Conservation (phyloP, 306 rosid species). For the Pterocarpus santalinus region DNA sequence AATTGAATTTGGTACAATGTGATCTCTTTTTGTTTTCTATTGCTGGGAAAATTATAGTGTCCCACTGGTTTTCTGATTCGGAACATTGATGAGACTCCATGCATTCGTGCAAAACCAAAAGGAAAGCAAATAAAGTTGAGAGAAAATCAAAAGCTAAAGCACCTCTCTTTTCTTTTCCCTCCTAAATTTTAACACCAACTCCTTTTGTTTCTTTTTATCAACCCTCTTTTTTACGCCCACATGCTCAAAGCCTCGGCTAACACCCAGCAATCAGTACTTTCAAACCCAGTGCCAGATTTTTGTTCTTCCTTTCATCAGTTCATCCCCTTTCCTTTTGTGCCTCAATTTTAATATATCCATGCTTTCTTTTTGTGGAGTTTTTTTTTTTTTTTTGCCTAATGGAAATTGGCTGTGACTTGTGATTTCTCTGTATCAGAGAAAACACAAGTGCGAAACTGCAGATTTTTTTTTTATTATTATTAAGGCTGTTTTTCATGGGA, state of each 20-base stretch:
- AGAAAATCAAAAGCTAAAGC: constrained; percentile 53
- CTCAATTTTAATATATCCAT: constrained; percentile 16
- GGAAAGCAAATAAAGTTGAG: constrained; percentile 51
- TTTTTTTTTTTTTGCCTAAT: background rate
- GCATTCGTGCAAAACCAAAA: constrained; percentile 59
- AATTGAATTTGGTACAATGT: constrained; percentile 18
- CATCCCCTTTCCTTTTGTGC: constrained; percentile 1
- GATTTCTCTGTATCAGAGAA: background rate
- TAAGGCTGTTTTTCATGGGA: background rate
- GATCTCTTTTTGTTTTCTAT: constrained; percentile 63
- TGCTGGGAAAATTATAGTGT: constrained; percentile 40
- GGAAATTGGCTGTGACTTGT: background rate
- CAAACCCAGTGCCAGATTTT: constrained; percentile 38
- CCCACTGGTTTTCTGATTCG: constrained; percentile 46
- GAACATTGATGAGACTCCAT: constrained; percentile 44
- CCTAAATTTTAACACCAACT: constrained; percentile 53
- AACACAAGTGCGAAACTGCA: background rate
- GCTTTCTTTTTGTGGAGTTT: background rate
- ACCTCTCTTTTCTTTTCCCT: constrained; percentile 34
- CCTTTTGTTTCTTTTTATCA: constrained; percentile 52
- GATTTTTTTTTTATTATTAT: background rate
- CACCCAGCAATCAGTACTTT: constrained; percentile 37
- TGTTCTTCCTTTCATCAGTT: background rate
- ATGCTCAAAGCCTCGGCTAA: constrained; percentile 42
- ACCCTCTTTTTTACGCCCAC: constrained; percentile 38